A percentile compares a stretch with the other conserved stretches of the same genome.
These are phyloP conservation scores for Amauroascus niger DNA, from an alignment of 2,329 filamentous ascomycete species.

Conservation along the genomic window DNA sequence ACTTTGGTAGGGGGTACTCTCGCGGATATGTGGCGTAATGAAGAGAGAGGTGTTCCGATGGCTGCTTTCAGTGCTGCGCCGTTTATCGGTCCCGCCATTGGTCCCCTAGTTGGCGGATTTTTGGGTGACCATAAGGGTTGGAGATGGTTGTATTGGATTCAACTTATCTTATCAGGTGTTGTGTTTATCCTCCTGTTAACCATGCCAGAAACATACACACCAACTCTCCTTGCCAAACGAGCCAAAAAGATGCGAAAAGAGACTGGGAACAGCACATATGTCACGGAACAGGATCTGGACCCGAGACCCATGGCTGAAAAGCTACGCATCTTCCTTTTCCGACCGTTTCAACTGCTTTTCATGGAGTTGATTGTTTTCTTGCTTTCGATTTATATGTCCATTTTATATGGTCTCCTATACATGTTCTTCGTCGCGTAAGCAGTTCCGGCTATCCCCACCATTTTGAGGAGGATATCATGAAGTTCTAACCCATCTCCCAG, in stretches of 20 bases:
- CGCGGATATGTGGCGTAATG: constrained; percentile 73
- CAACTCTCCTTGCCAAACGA: constrained; percentile 60
- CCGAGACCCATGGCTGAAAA: constrained; percentile 58
- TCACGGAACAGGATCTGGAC: constrained; percentile 75
- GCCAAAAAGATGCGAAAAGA: constrained; percentile 62
- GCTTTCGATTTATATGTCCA: constrained; percentile 75
- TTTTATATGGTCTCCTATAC: constrained; percentile 49
- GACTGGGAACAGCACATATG: constrained; percentile 57
- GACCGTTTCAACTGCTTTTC: constrained; percentile 79
- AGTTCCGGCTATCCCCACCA: not conserved
- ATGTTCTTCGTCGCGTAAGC: constrained; percentile 43
- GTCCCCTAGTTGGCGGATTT: constrained; percentile 67
- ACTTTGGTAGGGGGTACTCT: constrained; percentile 74
- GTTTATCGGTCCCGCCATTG: constrained; percentile 70
- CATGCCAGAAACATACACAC: constrained; percentile 82
- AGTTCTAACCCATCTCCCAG: constrained; percentile 21
- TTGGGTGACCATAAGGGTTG: constrained; percentile 60
- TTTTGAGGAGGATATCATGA: no score
- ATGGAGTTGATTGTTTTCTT: constrained; percentile 75
- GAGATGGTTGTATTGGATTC: constrained; percentile 83
- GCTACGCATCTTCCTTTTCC: constrained; percentile 62
- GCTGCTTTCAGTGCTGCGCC: constrained; percentile 74
- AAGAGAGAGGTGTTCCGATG: constrained; percentile 80
- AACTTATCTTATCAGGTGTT: constrained; percentile 61
- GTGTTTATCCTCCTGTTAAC: constrained; percentile 70